Evolutionary conservation across 1,139 yeast species (phyloP), one percentile per base, ranked within the genome.

Genomic region (Yarrowia galli): DNA sequence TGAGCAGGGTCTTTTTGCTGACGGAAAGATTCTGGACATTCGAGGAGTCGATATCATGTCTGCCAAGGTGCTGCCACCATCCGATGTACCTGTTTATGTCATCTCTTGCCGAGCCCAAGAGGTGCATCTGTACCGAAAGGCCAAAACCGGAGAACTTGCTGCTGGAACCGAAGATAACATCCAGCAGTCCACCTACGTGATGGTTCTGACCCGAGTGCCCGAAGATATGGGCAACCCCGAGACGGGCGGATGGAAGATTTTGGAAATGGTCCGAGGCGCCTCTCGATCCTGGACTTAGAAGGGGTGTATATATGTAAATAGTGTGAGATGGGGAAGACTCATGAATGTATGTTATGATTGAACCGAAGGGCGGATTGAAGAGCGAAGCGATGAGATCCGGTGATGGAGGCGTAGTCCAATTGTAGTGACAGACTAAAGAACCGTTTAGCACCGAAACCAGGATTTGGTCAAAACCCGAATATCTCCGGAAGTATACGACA

Each of bases 41-140:
- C 87, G 99, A 80, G 97, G 97, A 60, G 97, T 93, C 53, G 99
- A 95, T 74, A 89, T 96, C 71, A 90, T 92, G 70, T 89, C 93
- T 69, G 92, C 97, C 72, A 92, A 91, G 81, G 82, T 89, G 73
- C 85, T 96, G 70, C 96, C 92, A 74, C 98, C 98, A 60, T 91
- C 92, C 73, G 96, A 95, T 76, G 84, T 88, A 53, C 99, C 99
- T 18, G 98, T 93, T 20, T 82, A 92, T 72, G 98, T 96, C 69
- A 92, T 92, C 70, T 91, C 97, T 70, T 93, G 98, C 78, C 87
- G 99, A 78, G 98, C 97, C 13, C 99, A 96, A 81, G 99, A 96
- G 76, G 89, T 96, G 70, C 96, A 91, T 77, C 82, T 92, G 73
- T 96, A 88, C 83, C 89, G 93, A 81, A 91, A 91, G 77, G 87